A percentile compares a stretch with the other conserved stretches of the same genome.
These are phyloP conservation scores for Aspergillus fischeri DNA, from an alignment of 2,329 filamentous ascomycete species.

Conservation along the genomic window DNA sequence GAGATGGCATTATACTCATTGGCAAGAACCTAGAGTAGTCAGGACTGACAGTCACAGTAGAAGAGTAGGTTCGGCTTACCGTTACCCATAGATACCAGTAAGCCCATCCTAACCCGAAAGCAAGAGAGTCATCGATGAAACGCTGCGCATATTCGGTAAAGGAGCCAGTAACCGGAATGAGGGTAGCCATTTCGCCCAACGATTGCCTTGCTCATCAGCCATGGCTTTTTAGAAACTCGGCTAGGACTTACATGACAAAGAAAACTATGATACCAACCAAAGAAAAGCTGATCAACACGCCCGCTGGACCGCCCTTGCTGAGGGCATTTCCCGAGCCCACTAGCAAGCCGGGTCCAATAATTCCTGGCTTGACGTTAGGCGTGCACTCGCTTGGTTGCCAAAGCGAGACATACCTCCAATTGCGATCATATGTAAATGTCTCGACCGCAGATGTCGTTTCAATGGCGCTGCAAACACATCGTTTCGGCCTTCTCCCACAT, in stretches of 20 bases:
- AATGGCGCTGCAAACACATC: constrained; percentile 20
- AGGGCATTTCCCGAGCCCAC: constrained; percentile 69
- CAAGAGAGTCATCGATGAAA: constrained; percentile 67
- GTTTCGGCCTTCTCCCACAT: not conserved
- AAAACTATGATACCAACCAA: constrained; percentile 67
- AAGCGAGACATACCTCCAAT: constrained; percentile 45
- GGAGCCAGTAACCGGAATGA: constrained; percentile 67
- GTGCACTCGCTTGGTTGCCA: not conserved
- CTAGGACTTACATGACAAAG: constrained; percentile 33
- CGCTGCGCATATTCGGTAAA: constrained; percentile 68
- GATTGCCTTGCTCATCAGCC: constrained; percentile 60
- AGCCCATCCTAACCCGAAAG: constrained; percentile 66
- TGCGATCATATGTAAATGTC: constrained; percentile 65
- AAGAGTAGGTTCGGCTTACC: constrained; percentile 11
- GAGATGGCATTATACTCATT: constrained; percentile 47
- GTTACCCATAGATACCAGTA: constrained; percentile 54
- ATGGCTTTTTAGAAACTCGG: constrained; percentile 25
- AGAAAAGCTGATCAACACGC: constrained; percentile 68
- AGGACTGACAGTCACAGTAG: not conserved
- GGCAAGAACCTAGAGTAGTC: constrained; percentile 24
- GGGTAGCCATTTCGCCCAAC: constrained; percentile 68
- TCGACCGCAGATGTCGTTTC: constrained; percentile 49
- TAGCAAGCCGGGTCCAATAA: constrained; percentile 66
- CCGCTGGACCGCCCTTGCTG: constrained; percentile 64
- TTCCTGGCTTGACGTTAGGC: constrained; percentile 42